Evolutionary conservation across 2,329 filamentous ascomycete genomes (phyloP).

Genomic region (Penicillium griseofulvum): DNA sequence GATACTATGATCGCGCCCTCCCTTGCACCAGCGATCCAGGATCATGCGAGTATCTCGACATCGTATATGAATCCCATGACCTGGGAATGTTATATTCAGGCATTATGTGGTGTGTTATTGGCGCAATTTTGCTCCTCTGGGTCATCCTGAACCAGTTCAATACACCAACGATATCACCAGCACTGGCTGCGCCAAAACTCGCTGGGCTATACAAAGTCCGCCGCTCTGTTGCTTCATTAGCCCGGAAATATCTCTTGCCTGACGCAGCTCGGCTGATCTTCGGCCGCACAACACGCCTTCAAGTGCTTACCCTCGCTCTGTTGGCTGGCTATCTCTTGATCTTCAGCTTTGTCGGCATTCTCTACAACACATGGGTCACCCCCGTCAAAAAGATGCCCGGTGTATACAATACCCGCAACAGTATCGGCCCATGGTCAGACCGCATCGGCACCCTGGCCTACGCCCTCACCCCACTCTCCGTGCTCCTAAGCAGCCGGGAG

Average conservation of each 20-base stretch:
- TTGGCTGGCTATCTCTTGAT: conserved; percentile 63
- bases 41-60: conserved; percentile 58
- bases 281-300: conserved; percentile 65
- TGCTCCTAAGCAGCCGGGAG: conserved; percentile 67
- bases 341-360: conserved; percentile 67
- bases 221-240: conserved; percentile 29
- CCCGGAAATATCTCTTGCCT: conserved; percentile 58
- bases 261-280: conserved; percentile 60
- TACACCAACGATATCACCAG: conserved; percentile 5
- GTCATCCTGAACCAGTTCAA: conserved; percentile 25
- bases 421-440: conserved; percentile 66
- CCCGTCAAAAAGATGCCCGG: conserved; percentile 58
- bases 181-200: background rate
- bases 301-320: conserved; percentile 60
- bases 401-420: conserved; percentile 62
- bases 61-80: conserved; percentile 55
- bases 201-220: conserved; percentile 10
- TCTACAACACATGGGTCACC: conserved; percentile 67
- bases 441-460: conserved; percentile 70
- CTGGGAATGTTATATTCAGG: conserved; percentile 55
- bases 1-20: conserved; percentile 53
- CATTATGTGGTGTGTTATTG: conserved; percentile 57
- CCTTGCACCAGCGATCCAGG: conserved; percentile 59
- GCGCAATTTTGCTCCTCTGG: conserved; percentile 49
- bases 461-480: conserved; percentile 68